These are phyloP conservation scores for Lepiota venenata DNA, from an alignment of 768 basidiomycete genomes.

Conservation along the genomic window DNA sequence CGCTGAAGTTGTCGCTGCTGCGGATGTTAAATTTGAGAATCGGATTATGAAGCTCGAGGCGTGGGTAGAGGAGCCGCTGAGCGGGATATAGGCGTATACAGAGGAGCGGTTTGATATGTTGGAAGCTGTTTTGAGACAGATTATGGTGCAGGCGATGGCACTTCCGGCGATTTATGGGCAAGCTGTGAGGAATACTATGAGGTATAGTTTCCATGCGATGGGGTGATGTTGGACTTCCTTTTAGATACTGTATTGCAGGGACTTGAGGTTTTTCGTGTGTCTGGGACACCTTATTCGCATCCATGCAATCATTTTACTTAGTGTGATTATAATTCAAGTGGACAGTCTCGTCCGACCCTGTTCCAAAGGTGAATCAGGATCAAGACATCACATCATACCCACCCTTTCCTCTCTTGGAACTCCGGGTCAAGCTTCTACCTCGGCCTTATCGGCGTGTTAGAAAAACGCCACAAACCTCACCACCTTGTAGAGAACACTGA, in stretches of 20 bases:
- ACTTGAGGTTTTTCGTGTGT: too few relatives aligned
- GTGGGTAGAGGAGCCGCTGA: constrained; percentile 20
- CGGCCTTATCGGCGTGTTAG: too few relatives aligned
- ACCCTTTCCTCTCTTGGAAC: too few relatives aligned
- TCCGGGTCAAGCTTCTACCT: too few relatives aligned
- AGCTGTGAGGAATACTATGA: constrained; percentile 17
- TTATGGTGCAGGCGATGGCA: constrained; percentile 26
- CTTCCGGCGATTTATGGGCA: constrained; percentile 26
- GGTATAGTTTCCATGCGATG: constrained; percentile 3
- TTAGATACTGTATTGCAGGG: background rate
- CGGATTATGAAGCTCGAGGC: constrained; percentile 23
- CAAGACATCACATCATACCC: too few relatives aligned
- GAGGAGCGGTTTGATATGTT: constrained; percentile 22
- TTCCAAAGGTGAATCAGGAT: too few relatives aligned
- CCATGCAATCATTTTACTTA: too few relatives aligned
- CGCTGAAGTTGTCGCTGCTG: constrained; percentile 21
- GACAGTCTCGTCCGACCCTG: too few relatives aligned
- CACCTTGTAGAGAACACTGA: too few relatives aligned
- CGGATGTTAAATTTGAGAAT: constrained; percentile 20
- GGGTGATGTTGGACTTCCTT: background rate
- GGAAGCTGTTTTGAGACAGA: constrained; percentile 22
- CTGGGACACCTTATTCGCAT: too few relatives aligned
- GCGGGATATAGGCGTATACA: constrained; percentile 19
- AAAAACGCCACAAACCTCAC: too few relatives aligned
- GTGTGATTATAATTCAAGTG: too few relatives aligned